phyloP scores from a whole-genome alignment of 305 asterid species.

The Rubia peregrina region DNA sequence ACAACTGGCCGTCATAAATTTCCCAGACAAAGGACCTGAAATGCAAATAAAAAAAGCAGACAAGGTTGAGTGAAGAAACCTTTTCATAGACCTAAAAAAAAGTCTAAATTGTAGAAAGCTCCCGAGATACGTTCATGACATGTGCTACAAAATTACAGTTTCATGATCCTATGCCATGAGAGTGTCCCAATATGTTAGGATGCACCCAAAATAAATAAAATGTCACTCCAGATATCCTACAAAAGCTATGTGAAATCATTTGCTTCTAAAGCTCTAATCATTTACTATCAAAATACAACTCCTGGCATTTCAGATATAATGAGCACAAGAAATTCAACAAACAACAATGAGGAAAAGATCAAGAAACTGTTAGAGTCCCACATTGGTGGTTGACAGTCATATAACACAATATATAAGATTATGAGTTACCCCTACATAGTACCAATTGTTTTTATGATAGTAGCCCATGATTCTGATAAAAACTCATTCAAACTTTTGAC shows the following conservation, averaged over 20 bases:
- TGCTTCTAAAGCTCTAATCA: neutral
- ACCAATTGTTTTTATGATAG: too few relatives aligned
- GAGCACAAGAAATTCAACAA: neutral
- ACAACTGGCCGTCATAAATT: conserved; percentile 87
- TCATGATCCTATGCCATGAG: neutral
- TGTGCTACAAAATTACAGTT: neutral
- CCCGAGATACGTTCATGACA: neutral
- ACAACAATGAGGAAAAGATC: neutral
- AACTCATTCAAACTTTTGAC: neutral
- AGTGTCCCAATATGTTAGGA: neutral
- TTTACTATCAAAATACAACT: neutral
- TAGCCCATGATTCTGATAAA: too few relatives aligned
- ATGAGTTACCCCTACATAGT: too few relatives aligned
- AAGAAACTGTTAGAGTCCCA: too few relatives aligned
- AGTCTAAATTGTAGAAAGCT: neutral
- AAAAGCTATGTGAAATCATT: neutral
- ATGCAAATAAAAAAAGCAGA: conserved; percentile 2
- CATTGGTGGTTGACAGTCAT: too few relatives aligned
- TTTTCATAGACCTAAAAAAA: neutral
- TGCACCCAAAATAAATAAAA: neutral
- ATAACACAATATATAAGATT: too few relatives aligned
- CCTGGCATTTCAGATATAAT: neutral
- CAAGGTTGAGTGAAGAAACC: neutral
- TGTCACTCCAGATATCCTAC: neutral
- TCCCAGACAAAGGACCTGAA: conserved; percentile 82